These are phyloP conservation scores for Pseudogymnoascus sp. DNA, from an alignment of 2,329 filamentous ascomycete genomes.

Conservation along the genomic window DNA sequence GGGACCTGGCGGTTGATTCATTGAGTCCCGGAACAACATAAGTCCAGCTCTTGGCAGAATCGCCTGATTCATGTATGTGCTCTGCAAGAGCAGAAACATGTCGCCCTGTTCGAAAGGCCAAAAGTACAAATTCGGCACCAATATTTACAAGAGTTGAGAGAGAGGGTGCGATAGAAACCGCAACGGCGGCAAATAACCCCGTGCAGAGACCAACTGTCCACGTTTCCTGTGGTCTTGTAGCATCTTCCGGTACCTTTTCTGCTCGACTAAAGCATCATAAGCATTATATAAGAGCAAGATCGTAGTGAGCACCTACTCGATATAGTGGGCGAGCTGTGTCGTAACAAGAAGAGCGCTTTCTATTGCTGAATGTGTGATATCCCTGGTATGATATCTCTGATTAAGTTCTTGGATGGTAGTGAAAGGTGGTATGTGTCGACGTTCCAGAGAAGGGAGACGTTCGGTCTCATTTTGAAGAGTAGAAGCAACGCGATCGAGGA, in stretches of 20 bases:
- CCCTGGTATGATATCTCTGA: slow-evolving; percentile 52
- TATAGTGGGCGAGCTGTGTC: slow-evolving; percentile 59
- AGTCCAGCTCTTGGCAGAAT: slow-evolving; percentile 55
- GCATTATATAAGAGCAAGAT: neutral
- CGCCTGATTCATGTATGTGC: slow-evolving; percentile 28
- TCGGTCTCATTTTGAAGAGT: slow-evolving; percentile 53
- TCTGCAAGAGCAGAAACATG: slow-evolving; percentile 42
- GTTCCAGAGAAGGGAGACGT: slow-evolving; percentile 45
- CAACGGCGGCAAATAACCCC: slow-evolving; percentile 60
- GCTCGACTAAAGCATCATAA: slow-evolving; percentile 32
- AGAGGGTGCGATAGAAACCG: slow-evolving; percentile 54
- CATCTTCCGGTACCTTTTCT: slow-evolving; percentile 47
- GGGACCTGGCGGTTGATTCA: slow-evolving; percentile 41
- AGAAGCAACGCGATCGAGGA: slow-evolving; percentile 49
- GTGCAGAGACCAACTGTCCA: slow-evolving; percentile 58
- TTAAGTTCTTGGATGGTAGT: slow-evolving; percentile 54
- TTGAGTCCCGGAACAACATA: slow-evolving; percentile 51
- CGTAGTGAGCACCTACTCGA: slow-evolving; percentile 43
- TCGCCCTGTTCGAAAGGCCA: slow-evolving; percentile 57
- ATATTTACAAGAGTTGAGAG: slow-evolving; percentile 53
- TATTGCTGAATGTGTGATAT: slow-evolving; percentile 49
- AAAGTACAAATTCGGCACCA: slow-evolving; percentile 53
- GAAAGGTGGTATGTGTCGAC: slow-evolving; percentile 52
- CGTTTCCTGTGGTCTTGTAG: slow-evolving; percentile 40
- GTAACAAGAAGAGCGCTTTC: slow-evolving; percentile 58